These are phyloP conservation scores for Rubroboletus pulcherrimus DNA, from an alignment of 768 basidiomycete species.

Conservation along the genomic window DNA sequence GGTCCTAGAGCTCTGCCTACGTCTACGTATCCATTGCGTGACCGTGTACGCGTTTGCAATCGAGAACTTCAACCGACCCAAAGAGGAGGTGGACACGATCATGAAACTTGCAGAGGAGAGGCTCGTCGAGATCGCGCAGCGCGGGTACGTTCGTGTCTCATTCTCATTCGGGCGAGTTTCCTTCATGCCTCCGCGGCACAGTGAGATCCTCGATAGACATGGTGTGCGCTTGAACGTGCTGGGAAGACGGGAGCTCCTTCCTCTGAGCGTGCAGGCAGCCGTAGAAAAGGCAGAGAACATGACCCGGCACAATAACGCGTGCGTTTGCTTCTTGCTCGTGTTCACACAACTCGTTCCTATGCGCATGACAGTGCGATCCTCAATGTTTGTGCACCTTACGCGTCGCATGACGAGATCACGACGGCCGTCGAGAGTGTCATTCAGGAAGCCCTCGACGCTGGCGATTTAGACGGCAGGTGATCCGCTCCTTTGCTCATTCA, in stretches of 20 bases:
- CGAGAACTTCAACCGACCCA: constrained; percentile 90
- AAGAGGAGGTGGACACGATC: constrained; percentile 81
- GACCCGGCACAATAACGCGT: constrained; percentile 75
- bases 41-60: constrained; percentile 98
- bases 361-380: constrained; percentile 64
- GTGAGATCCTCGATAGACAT: constrained; percentile 75
- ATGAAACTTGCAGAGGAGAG: constrained; percentile 82
- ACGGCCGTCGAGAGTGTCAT: constrained; percentile 53
- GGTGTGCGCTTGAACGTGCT: constrained; percentile 83
- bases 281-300: constrained; percentile 68
- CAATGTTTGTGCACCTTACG: constrained; percentile 91
- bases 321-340: neutral
- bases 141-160: constrained; percentile 58
- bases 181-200: constrained; percentile 28
- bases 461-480: constrained; percentile 28
- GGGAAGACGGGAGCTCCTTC: constrained; percentile 73
- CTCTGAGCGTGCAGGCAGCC: constrained; percentile 66
- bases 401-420: constrained; percentile 88
- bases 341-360: neutral
- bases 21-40: constrained; percentile 76
- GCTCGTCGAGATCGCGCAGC: constrained; percentile 69
- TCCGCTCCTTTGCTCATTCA: constrained; percentile 1
- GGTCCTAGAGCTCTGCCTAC: constrained; percentile 83
- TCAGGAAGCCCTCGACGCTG: constrained; percentile 31
- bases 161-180: neutral